Base-by-base conservation (phyloP, 805 yeast species). In the Spathaspora sp. region DNA sequence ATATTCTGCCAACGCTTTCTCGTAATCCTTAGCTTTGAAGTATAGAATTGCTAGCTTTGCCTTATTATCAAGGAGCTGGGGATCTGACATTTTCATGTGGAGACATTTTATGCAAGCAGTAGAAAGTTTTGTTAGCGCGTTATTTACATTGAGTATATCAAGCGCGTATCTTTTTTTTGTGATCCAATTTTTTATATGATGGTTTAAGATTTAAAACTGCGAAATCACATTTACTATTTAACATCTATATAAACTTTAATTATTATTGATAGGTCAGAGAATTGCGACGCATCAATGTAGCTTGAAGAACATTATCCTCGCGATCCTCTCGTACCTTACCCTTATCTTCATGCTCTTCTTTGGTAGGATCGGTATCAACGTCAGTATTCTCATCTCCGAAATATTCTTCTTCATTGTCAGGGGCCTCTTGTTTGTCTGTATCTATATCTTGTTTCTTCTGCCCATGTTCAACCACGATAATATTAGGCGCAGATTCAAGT, bases 11-110 rank as follows among this genome's bases (percentile, higher is more conserved):
- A 70, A 57, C 8, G 77, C 75, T 39, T 63, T 58, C 8, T 26
- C 40, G 50, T 60, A 73, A 32, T 69, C 60, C 12, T 58, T 52
- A 8, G 68, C 43, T 48, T 64, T 65, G 60, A 73, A 74, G 50
- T 64, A 65, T 20, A 65, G 63, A 29, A 66, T 61, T 2, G 73
- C 69, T 42, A 63, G 50, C 17, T 60, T 55, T 17, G 63, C 47
- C 55, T 69, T 68, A 48, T 69, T 73, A 20, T 58, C 52, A 8
- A 70, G 44, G 17, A 64, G 56, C 23, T 58, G 63, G 10, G 44
- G 42, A 44, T 48, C 49, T 39, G 46, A 31, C 53, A 51, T 47
- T 14, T 29, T 29, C 14, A 12, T 9, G 11, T 29, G 32, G 32
- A 11, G 26, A 6, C 26, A 23, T 23, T 23, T 6, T 23, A 23